These are phyloP conservation scores for Penicillium ucsense DNA, from an alignment of 495 filamentous ascomycete genomes.

Conservation along the genomic window DNA sequence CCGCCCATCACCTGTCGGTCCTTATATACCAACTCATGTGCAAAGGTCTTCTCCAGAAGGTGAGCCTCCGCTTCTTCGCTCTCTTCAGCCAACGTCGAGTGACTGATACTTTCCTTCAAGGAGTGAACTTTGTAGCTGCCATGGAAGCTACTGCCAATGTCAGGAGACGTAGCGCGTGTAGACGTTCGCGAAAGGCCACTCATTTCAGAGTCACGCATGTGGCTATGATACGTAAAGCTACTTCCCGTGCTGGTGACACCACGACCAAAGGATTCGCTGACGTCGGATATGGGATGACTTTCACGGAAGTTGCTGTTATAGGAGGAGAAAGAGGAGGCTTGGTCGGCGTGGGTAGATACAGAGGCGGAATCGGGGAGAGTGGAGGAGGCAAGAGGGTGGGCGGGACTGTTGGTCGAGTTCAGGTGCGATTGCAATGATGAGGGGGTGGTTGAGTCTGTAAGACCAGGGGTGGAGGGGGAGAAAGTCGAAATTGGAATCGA, in stretches of 20 bases:
- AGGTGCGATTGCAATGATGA: slow-evolving; percentile 32
- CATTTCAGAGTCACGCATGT: slow-evolving; percentile 67
- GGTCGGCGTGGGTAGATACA: slow-evolving; percentile 31
- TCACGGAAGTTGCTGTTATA: slow-evolving; percentile 15
- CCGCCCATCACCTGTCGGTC: slow-evolving; percentile 93
- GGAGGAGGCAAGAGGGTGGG: slow-evolving; percentile 13
- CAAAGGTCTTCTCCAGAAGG: slow-evolving; percentile 73
- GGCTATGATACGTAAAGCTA: slow-evolving; percentile 67
- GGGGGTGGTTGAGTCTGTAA: slow-evolving; percentile 35
- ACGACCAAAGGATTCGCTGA: slow-evolving; percentile 30
- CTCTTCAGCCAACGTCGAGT: slow-evolving; percentile 60
- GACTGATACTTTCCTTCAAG: slow-evolving; percentile 47
- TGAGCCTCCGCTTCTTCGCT: slow-evolving; percentile 70
- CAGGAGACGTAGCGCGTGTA: slow-evolving; percentile 84
- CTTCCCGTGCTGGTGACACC: slow-evolving; percentile 46
- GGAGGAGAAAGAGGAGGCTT: slow-evolving; percentile 23
- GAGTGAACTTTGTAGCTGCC: slow-evolving; percentile 31
- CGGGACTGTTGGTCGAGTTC: slow-evolving; percentile 10
- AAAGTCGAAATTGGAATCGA: slow-evolving; percentile 28
- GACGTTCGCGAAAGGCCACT: slow-evolving; percentile 74
- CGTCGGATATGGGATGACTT: slow-evolving; percentile 27
- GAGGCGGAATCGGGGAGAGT: slow-evolving; percentile 21
- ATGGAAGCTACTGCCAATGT: slow-evolving; percentile 36
- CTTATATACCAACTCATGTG: slow-evolving; percentile 88
- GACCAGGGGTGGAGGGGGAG: slow-evolving; percentile 27